Conservation (phyloP, 495 filamentous ascomycete species). For the Lophium mytilinum region DNA sequence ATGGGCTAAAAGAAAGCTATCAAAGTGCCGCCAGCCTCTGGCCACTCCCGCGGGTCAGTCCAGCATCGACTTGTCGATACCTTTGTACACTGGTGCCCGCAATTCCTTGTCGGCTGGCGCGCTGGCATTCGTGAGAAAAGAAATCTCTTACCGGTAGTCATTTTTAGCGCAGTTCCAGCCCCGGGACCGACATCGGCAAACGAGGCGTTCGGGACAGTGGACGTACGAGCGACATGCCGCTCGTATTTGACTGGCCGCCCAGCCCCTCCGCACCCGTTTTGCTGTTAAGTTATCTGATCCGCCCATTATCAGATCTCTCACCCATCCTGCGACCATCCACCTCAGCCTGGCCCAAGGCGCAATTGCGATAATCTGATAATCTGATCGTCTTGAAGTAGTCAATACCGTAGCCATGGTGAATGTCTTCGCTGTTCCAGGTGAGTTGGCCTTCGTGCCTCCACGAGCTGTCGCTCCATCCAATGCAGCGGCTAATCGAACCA, state of each 20-base stretch:
- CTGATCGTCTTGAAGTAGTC: neutral
- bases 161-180: too few species aligned
- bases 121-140: too few species aligned
- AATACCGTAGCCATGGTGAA: conserved; percentile 40
- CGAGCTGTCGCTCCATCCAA: neutral
- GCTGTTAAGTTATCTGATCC: conserved; percentile 17
- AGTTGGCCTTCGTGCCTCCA: neutral
- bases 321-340: neutral
- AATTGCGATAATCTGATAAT: neutral
- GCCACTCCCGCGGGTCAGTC: too few species aligned
- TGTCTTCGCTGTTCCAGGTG: conserved; percentile 54
- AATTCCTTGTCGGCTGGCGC: too few species aligned
- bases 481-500: conserved; percentile 14
- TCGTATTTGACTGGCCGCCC: too few species aligned
- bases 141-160: too few species aligned
- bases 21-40: too few species aligned
- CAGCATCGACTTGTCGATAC: too few species aligned
- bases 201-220: neutral
- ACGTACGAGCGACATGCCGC: too few species aligned
- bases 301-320: conserved; percentile 5
- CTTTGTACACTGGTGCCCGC: too few species aligned
- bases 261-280: neutral
- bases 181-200: neutral
- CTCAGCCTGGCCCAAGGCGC: neutral
- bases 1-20: too few species aligned